Percentiles rank a stretch among this genome's conserved stretches.
Evolutionary conservation across 208 protist species (phyloP).

Genomic region (Naegleria gruberi): DNA sequence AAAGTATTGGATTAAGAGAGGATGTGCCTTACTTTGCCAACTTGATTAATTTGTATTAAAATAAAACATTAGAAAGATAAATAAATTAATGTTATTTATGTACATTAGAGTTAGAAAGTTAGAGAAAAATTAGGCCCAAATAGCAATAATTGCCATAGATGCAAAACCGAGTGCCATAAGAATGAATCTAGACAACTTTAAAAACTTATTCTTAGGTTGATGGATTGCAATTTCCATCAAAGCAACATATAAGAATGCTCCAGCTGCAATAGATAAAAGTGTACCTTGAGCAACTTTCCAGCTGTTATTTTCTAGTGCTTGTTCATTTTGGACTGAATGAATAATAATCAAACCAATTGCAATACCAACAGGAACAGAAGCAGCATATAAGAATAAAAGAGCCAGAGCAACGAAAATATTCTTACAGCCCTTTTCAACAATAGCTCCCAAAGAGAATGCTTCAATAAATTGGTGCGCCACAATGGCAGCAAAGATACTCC

Average conservation of each 20-base stretch:
- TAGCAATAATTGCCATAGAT: not conserved
- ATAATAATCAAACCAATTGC: not conserved
- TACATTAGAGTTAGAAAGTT: too few relatives aligned
- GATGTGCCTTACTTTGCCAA: conserved; percentile 52
- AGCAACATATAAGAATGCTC: not conserved
- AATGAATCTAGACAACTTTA: not conserved
- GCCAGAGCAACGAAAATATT: not conserved
- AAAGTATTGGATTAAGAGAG: conserved; percentile 86
- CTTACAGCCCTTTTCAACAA: not conserved
- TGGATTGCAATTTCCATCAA: conserved; percentile 1
- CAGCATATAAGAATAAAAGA: not conserved
- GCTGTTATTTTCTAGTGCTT: not conserved
- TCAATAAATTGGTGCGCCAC: not conserved
- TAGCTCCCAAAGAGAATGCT: not conserved
- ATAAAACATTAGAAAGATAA: too few relatives aligned
- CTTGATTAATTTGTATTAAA: conserved; percentile 16
- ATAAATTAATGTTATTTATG: too few relatives aligned
- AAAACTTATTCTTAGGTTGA: not conserved
- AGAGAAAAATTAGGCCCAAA: not conserved
- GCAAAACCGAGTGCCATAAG: not conserved
- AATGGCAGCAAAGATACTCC: conserved; percentile 3
- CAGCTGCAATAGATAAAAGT: not conserved
- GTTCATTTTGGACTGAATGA: not conserved
- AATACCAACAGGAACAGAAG: not conserved
- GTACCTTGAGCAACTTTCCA: not conserved